These are phyloP conservation scores for Lactifluus pinguis DNA, from an alignment of 768 basidiomycete genomes.

Conservation along the genomic window DNA sequence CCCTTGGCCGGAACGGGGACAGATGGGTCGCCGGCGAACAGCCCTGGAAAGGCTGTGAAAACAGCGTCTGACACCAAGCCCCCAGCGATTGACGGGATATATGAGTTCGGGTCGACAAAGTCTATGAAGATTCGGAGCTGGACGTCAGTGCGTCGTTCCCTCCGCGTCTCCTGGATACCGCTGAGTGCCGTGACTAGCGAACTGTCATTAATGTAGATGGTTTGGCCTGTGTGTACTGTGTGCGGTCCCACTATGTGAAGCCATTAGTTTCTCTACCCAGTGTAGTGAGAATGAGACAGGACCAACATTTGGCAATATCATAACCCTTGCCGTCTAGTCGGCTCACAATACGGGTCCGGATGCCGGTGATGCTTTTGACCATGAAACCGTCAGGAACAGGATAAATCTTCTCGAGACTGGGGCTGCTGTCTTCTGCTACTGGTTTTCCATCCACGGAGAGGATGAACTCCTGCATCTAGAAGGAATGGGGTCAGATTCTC, in stretches of 20 bases:
- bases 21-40: slow-evolving; percentile 61
- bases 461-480: slow-evolving; percentile 74
- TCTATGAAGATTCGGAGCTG: slow-evolving; percentile 53
- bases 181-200: slow-evolving; percentile 32
- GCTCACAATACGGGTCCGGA: slow-evolving; percentile 69
- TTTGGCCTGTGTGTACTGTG: slow-evolving; percentile 67
- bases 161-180: slow-evolving; percentile 16
- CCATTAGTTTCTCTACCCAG: not conserved
- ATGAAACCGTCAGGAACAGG: slow-evolving; percentile 61
- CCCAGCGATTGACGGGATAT: slow-evolving; percentile 31
- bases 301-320: slow-evolving; percentile 73
- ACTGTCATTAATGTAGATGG: slow-evolving; percentile 72
- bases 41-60: slow-evolving; percentile 52
- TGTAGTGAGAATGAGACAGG: not conserved
- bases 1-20: slow-evolving; percentile 21
- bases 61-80: slow-evolving; percentile 38
- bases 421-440: slow-evolving; percentile 61
- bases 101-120: slow-evolving; percentile 38
- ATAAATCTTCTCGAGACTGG: slow-evolving; percentile 55
- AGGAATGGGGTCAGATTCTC: slow-evolving; percentile 1
- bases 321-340: slow-evolving; percentile 80
- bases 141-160: slow-evolving; percentile 33
- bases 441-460: slow-evolving; percentile 50
- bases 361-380: slow-evolving; percentile 67
- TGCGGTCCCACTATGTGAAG: slow-evolving; percentile 64